A percentile compares a stretch with the other conserved stretches of the same genome.
These are phyloP conservation scores for Helminthosporium solani DNA, from an alignment of 2,329 filamentous ascomycete genomes.

Conservation along the genomic window DNA sequence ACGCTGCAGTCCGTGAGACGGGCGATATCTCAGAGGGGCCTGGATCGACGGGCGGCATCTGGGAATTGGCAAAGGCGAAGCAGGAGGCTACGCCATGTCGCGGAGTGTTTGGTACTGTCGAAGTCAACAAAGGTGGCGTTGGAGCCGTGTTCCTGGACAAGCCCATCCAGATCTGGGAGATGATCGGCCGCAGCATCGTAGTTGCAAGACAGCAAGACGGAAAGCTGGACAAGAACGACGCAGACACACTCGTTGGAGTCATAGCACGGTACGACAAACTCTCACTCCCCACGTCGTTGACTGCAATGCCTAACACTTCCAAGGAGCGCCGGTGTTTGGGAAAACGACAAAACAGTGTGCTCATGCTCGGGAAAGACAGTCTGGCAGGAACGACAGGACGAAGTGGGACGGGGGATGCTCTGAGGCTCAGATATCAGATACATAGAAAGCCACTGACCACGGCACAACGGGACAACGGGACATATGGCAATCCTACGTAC, in stretches of 20 bases:
- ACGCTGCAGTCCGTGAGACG: conserved; percentile 78
- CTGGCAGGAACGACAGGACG: conserved; percentile 93
- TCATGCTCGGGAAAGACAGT: conserved; percentile 97
- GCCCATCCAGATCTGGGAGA: conserved; percentile 87
- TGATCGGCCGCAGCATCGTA: conserved; percentile 91
- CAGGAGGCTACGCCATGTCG: conserved; percentile 52
- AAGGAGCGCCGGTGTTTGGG: conserved; percentile 97
- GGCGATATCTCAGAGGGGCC: conserved; percentile 85
- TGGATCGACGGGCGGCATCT: conserved; percentile 79
- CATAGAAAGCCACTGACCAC: background rate
- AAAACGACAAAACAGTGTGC: conserved; percentile 95
- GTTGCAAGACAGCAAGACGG: conserved; percentile 68
- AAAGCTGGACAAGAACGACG: conserved; percentile 68
- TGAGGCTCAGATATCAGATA: conserved; percentile 46
- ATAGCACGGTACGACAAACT: conserved; percentile 65
- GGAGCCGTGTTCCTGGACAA: conserved; percentile 80
- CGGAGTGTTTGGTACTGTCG: conserved; percentile 71
- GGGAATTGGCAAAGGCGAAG: conserved; percentile 58
- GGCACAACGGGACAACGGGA: background rate
- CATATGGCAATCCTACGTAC: background rate
- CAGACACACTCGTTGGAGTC: conserved; percentile 85
- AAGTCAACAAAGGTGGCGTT: conserved; percentile 72
- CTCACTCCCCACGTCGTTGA: background rate
- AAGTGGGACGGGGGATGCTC: conserved; percentile 86
- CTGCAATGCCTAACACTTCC: conserved; percentile 3